Base-by-base conservation (phyloP, 2,329 filamentous ascomycete species). In the Diplocarpon rosae region DNA sequence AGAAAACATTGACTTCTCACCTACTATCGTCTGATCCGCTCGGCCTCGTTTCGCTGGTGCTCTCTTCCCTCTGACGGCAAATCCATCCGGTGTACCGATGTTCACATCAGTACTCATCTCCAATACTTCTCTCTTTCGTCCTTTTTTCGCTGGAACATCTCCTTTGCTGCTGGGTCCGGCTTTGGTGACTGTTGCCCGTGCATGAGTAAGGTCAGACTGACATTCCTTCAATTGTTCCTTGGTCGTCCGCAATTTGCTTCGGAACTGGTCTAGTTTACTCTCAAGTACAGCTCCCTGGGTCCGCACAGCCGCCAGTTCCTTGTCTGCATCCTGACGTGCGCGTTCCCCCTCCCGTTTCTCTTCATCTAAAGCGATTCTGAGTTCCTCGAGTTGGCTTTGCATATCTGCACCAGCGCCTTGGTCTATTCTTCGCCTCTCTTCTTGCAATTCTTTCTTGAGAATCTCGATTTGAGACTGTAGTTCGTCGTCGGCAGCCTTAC, bases 1-100 rank as follows among this genome's bases (percentile, higher is more conserved):
- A 3, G 88, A 95, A 63, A 96, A 95, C 2, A 75, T 80, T 0
- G 89, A 95, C 63, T 95, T 95, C 59, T 94, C 86, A 27, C 85
- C 87, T 5, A 84, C 69, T 44, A 78, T 66, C 1, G 75, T 72
- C 31, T 76, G 73, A 15, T 78, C 74, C 24, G 68, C 62, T 38
- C 68, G 72, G 44, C 71, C 68, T 60, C 78, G 80, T 63, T 80
- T 83, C 48, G 65, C 55, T 29, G 62, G 41, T 11, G 60, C 62
- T 48, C 69, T 67, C 46, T 63, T 65, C 28, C 63, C 62, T 50
- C 69, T 66, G 30, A 63, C 62, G 20, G 64, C 60, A 36, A 66
- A 59, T 37, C 68, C 67, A 34, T 70, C 71, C 14, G 71, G 71
- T 0, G 72, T 75, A 36, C 68, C 69, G 52, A 75, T 71, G 9